These are phyloP conservation scores for Tricholoma saponaceum DNA, from an alignment of 768 basidiomycete species.

Conservation along the genomic window DNA sequence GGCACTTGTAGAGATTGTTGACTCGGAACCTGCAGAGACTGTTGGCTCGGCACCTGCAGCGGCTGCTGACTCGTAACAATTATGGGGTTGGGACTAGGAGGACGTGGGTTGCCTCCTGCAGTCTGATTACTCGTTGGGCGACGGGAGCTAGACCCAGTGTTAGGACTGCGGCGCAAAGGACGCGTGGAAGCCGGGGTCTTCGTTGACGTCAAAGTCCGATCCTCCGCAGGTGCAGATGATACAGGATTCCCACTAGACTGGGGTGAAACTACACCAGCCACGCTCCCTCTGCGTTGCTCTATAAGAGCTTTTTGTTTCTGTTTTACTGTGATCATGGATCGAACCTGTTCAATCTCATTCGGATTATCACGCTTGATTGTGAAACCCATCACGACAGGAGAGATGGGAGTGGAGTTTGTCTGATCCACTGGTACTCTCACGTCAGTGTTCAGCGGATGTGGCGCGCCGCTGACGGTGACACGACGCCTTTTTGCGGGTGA, in stretches of 20 bases:
- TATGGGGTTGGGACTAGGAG: conserved; percentile 29
- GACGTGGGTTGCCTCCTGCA: conserved; percentile 20
- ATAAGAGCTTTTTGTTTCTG: conserved; percentile 70
- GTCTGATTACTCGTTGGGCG: conserved; percentile 19
- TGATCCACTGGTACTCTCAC: conserved; percentile 39
- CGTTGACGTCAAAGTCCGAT: conserved; percentile 20
- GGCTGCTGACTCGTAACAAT: conserved; percentile 23
- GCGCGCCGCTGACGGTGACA: conserved; percentile 63
- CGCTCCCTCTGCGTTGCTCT: conserved; percentile 65
- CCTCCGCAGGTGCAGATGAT: conserved; percentile 25
- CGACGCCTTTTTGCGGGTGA: conserved; percentile 62
- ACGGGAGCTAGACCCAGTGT: conserved; percentile 25
- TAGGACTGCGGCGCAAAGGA: conserved; percentile 34
- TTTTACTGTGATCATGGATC: conserved; percentile 59
- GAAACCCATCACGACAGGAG: conserved; percentile 63
- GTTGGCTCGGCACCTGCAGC: conserved; percentile 19
- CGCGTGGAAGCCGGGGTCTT: conserved; percentile 21
- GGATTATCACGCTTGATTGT: conserved; percentile 57
- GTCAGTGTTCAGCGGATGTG: conserved; percentile 52
- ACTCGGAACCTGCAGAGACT: conserved; percentile 19
- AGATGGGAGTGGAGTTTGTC: conserved; percentile 52
- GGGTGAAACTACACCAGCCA: conserved; percentile 38
- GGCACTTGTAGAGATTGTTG: conserved; percentile 21
- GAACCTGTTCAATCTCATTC: conserved; percentile 53
- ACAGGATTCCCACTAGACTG: conserved; percentile 19